These are phyloP conservation scores for Moniliophthora roreri DNA, from an alignment of 1,284 basidiomycete species.

Conservation along the genomic window DNA sequence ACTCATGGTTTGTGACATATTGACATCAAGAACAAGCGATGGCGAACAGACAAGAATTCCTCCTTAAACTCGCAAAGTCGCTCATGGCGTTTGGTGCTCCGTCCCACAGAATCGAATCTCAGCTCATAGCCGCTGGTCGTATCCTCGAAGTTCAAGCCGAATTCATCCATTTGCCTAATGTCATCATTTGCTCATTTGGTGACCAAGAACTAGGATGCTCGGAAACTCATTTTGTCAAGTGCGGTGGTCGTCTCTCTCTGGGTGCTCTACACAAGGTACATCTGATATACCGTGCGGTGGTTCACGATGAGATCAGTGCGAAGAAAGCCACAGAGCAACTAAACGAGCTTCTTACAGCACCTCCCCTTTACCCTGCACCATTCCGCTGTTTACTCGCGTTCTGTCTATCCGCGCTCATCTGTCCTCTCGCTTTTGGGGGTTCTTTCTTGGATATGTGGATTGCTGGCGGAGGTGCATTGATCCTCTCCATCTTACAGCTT, in stretches of 20 bases:
- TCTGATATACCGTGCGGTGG: conserved; percentile 72
- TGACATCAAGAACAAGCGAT: conserved; percentile 45
- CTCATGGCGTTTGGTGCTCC: conserved; percentile 85
- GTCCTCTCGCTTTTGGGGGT: conserved; percentile 82
- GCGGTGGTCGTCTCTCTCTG: conserved; percentile 69
- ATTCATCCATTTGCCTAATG: conserved; percentile 77
- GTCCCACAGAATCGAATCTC: conserved; percentile 84
- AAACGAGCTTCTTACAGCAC: conserved; percentile 41
- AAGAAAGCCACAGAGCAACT: conserved; percentile 56
- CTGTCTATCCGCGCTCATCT: conserved; percentile 71
- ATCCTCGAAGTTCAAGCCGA: conserved; percentile 84
- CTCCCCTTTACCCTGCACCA: conserved; percentile 58
- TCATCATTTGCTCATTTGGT: conserved; percentile 83
- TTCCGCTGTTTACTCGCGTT: conserved; percentile 70
- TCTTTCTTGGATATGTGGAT: conserved; percentile 84
- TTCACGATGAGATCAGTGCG: conserved; percentile 85
- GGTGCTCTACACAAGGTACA: conserved; percentile 79
- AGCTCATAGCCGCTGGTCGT: conserved; percentile 75
- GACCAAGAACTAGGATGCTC: conserved; percentile 76
- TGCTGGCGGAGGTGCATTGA: conserved; percentile 64
- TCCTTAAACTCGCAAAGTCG: conserved; percentile 78
- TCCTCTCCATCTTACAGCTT: conserved; percentile 70
- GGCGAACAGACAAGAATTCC: conserved; percentile 72
- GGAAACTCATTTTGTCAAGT: conserved; percentile 83
- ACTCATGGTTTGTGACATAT: not conserved